Base-by-base conservation (phyloP, 1,284 basidiomycete species). In the Boletus sp. region DNA sequence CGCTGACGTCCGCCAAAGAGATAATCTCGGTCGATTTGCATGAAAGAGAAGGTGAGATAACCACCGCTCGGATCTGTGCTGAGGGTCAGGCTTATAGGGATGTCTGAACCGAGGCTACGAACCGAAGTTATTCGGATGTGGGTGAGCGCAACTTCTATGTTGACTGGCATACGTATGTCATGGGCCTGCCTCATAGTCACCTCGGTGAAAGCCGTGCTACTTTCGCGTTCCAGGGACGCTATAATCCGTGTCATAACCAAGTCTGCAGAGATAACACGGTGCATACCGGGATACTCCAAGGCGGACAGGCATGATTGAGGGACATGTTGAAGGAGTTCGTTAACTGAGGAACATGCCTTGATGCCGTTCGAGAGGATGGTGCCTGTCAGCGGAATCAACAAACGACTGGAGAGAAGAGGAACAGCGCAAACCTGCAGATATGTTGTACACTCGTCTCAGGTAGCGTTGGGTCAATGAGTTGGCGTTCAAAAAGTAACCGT, bases 11-110 rank as follows among this genome's bases (percentile, higher is more conserved):
- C 4, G 77, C 70, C 47, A 91, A 72, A 2, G 82, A 78, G 45
- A 94, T 83, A 50, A 89, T 81, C 57, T 93, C 91, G 0, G 82
- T 87, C 1, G 87, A 80, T 68, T 82, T 82, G 66, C 83, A 88
- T 4, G 78, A 73, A 37, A 88, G 67, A 0, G 72, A 69, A 4
- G 81, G 78, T 6, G 81, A 84, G 40, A 88, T 79, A 1, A 76
- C 69, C 55, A 78, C 73, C 6, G 83, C 77, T 62, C 82, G 82
- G 48, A 82, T 75, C 84, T 87, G 41, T 41, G 42, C 48, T 7
- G 33, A 53, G 41, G 44, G 34, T 58, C 35, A 61, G 49, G 17
- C 8, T 39, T 27, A 8, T 12, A 25, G 1, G 29, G 42, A 36
- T 29, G 48, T 41, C n/a, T 8, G 17, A 39, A 25, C 13, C 6